A percentile compares a stretch with the other conserved stretches of the same genome.
These are phyloP conservation scores for Hyphopichia burtonii DNA, from an alignment of 1,139 yeast species.

Conservation along the genomic window DNA sequence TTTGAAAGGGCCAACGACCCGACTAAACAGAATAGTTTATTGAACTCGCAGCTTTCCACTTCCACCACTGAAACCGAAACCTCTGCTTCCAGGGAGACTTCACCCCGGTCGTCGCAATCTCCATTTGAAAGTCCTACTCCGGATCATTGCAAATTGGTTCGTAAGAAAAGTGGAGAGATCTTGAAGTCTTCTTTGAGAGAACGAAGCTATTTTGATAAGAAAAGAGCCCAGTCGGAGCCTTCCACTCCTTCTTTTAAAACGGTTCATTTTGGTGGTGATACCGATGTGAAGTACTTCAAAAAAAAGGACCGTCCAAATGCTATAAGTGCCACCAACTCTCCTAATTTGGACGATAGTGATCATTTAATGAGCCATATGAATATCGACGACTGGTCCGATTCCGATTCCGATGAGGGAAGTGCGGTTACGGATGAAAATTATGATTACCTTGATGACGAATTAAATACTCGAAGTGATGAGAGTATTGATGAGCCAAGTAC, in stretches of 20 bases:
- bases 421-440: slow-evolving; percentile 24
- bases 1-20: slow-evolving; percentile 34
- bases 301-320: slow-evolving; percentile 74
- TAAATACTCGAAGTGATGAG: slow-evolving; percentile 2
- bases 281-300: slow-evolving; percentile 69
- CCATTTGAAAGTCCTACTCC: slow-evolving; percentile 4
- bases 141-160: slow-evolving; percentile 34
- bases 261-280: slow-evolving; percentile 73
- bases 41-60: slow-evolving; percentile 15
- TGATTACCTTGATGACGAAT: slow-evolving; percentile 20
- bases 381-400: slow-evolving; percentile 14
- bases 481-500: slow-evolving; percentile 1
- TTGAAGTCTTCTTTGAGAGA: slow-evolving; percentile 70
- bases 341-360: slow-evolving; percentile 31
- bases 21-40: slow-evolving; percentile 31
- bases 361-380: slow-evolving; percentile 12
- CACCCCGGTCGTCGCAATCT: neutral
- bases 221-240: slow-evolving; percentile 64
- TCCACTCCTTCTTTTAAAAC: slow-evolving; percentile 69
- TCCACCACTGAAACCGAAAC: neutral
- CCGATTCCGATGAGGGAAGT: slow-evolving; percentile 16
- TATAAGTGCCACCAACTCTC: slow-evolving; percentile 66
- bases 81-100: neutral
- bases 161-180: slow-evolving; percentile 79
- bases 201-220: slow-evolving; percentile 27